Percentiles rank a stretch among this genome's conserved stretches.
phyloP scores from a whole-genome alignment of 768 basidiomycete genomes.

The Mycena rosella region DNA sequence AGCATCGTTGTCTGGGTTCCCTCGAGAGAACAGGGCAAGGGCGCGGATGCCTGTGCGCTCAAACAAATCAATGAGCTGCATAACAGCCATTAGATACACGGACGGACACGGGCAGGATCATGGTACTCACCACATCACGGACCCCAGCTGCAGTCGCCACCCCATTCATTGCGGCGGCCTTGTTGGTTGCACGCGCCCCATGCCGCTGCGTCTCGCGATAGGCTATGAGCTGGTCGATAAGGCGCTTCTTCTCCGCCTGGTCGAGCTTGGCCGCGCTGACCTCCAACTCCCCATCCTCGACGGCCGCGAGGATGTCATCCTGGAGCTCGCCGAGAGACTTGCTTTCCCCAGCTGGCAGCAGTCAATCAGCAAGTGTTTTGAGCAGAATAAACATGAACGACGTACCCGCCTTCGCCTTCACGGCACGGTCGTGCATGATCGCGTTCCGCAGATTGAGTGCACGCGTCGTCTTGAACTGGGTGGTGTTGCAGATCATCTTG shows the following conservation, averaged over 20 bases:
- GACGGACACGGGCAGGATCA: not conserved
- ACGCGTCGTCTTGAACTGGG: not conserved
- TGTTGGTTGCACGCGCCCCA: conserved; percentile 4
- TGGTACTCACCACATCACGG: not conserved
- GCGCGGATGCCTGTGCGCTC: conserved; percentile 7
- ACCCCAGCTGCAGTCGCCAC: not conserved
- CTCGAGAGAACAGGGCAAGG: not conserved
- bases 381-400: not conserved
- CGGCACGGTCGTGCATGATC: not conserved
- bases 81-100: not conserved
- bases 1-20: not conserved
- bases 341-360: not conserved
- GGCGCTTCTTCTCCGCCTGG: not conserved
- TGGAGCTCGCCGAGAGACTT: not conserved
- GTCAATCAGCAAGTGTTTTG: not conserved
- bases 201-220: not conserved
- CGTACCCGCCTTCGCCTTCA: not conserved
- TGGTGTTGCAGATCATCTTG: not conserved
- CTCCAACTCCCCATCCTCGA: not conserved
- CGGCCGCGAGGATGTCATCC: not conserved
- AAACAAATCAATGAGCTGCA: not conserved
- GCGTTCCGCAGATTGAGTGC: not conserved
- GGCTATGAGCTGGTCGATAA: not conserved
- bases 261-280: not conserved
- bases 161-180: not conserved